Evolutionary conservation across 257 asterid genomes (phyloP).

Genomic region (Fraxinus quadrangulata): DNA sequence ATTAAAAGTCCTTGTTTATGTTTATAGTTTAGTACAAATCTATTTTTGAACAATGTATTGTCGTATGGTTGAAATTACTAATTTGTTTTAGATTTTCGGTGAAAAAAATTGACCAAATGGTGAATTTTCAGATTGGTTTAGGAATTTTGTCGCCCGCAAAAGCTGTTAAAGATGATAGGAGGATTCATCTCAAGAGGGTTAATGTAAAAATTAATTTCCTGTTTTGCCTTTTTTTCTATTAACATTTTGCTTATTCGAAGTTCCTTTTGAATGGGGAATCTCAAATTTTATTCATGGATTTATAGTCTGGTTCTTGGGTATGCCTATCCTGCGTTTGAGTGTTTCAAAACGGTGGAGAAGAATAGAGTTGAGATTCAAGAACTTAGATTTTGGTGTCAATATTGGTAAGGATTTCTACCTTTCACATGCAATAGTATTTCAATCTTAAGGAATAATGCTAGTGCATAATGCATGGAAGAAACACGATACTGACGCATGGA

Average conservation of each 20-base stretch:
- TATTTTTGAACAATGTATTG: neutral
- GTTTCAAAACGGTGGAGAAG: slow-evolving; percentile 80
- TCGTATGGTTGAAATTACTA: neutral
- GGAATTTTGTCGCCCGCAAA: slow-evolving; percentile 29
- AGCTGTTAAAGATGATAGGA: slow-evolving; percentile 57
- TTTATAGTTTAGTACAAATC: neutral
- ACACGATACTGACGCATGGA: neutral
- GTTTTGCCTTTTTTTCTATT: slow-evolving; percentile 4
- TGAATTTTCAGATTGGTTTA: neutral
- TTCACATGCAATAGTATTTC: too few relatives aligned
- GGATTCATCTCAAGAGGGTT: slow-evolving; percentile 60
- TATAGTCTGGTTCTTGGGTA: slow-evolving; percentile 80
- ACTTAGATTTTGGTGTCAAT: slow-evolving; percentile 95
- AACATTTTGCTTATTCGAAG: neutral
- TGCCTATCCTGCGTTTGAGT: slow-evolving; percentile 90
- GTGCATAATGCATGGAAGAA: neutral
- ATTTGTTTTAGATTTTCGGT: neutral
- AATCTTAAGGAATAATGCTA: too few relatives aligned
- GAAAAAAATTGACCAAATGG: neutral
- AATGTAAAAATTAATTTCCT: slow-evolving; percentile 43
- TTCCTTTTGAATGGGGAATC: slow-evolving; percentile 6
- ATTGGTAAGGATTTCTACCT: slow-evolving; percentile 55
- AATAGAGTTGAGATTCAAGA: slow-evolving; percentile 64
- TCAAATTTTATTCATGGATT: slow-evolving; percentile 1
- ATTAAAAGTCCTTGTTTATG: too few relatives aligned